phyloP scores from a whole-genome alignment of 2,329 filamentous ascomycete genomes.

The Chaetomium sp. region DNA sequence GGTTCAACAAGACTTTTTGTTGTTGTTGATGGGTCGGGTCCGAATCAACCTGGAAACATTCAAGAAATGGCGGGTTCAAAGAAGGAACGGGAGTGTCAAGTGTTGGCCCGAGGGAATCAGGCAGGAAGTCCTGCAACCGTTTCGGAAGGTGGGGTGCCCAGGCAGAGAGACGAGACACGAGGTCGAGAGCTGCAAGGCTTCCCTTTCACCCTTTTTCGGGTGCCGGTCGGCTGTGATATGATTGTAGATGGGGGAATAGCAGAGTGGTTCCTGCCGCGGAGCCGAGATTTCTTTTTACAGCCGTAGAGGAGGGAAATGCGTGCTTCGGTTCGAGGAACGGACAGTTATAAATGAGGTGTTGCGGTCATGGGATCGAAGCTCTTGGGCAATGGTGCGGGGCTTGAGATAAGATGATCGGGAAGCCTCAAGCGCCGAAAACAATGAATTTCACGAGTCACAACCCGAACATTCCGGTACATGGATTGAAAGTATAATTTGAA shows the following conservation, averaged over 20 bases:
- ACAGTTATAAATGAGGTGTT: neutral
- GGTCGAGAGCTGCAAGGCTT: neutral
- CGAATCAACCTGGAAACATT: no score
- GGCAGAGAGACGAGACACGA: neutral
- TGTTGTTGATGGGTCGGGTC: neutral
- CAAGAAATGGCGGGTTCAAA: neutral
- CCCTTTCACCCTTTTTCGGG: constrained; percentile 5
- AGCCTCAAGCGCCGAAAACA: neutral
- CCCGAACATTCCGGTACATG: neutral
- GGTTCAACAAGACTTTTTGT: neutral
- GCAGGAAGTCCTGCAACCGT: constrained; percentile 15
- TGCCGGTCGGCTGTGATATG: neutral
- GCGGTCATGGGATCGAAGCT: constrained; percentile 9
- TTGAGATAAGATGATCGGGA: neutral
- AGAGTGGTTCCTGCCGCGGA: neutral
- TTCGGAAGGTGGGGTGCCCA: constrained; percentile 26
- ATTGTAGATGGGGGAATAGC: neutral
- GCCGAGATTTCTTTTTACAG: neutral
- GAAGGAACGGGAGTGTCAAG: neutral
- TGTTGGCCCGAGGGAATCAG: constrained; percentile 11
- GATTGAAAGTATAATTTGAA: neutral
- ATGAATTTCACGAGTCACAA: neutral
- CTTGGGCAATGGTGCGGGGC: neutral
- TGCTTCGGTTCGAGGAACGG: neutral
- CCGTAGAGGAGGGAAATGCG: neutral